Base-by-base conservation (phyloP, 176 grass and related monocot species). In the Lolium perenne region DNA sequence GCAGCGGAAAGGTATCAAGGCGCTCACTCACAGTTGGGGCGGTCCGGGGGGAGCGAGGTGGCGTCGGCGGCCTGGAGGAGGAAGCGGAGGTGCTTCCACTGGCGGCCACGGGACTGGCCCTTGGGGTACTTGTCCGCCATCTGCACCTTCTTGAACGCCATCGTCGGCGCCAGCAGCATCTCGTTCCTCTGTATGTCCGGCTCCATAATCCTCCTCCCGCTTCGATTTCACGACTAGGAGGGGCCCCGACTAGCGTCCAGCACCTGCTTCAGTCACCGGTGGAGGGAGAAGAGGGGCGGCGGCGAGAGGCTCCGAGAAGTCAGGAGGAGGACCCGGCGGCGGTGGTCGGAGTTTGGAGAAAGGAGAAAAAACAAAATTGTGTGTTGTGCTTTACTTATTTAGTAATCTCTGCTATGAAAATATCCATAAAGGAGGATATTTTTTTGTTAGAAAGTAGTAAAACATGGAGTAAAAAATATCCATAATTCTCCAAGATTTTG, bases 71-170 rank as follows among this genome's bases (percentile, higher is more conserved):
- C 88, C 75, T 98, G 97, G 35, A 98, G 90, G 57, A 98, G 82
- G 79, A 90, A 60, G 86, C 91, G 95, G 45, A 98, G 94, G 78
- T 96, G 97, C 97, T 98, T 98, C 94, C 92, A 98, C 59, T 98
- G 91, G 80, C 97, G 94, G 13, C 92, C 97, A 41, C 97, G 89
- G 26, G 97, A 87, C 85, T 98, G 92, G 43, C 97, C 97, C 78
- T 98, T 98, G 69, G 90, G 92, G 59, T 98, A 95, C 79, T 98
- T 98, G 87, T 96, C 97, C 46, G 87, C 91, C 86, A 80, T 98
- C 83, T 98, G 94, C 40, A 98, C 80, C 76, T 90, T 86, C 93
- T 98, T 98, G 90, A 96, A 98, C 35, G 88, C 62, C 71, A 98
- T 85, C 43, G 78, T 58, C 13, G 82, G 75, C 47, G 97, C 59